These are phyloP conservation scores for Simmondsia chinensis DNA, from an alignment of 148 eudicot species.

Conservation along the genomic window DNA sequence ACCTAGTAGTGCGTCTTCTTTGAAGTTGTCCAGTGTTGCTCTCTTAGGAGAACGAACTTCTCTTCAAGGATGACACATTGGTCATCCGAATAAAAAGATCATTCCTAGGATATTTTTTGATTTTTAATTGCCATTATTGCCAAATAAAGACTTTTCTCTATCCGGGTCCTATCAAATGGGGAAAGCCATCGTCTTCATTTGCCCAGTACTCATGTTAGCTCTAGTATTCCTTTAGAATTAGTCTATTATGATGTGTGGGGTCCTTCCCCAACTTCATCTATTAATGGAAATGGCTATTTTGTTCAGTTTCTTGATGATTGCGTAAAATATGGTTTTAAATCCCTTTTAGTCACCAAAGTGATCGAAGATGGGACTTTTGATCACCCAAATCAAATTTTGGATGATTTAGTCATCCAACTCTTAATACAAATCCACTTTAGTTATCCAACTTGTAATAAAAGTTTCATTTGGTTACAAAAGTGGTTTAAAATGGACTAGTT, in stretches of 20 bases:
- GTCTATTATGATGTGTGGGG: too few relatives aligned
- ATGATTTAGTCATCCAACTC: too few relatives aligned
- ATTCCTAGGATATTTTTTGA: not conserved
- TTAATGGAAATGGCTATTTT: not conserved
- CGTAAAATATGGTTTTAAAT: too few relatives aligned
- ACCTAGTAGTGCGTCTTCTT: not conserved
- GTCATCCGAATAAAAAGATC: too few relatives aligned
- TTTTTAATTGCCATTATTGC: not conserved
- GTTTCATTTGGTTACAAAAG: too few relatives aligned
- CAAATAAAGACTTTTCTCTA: not conserved
- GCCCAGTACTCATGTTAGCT: not conserved
- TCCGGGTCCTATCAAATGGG: not conserved
- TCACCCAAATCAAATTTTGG: too few relatives aligned
- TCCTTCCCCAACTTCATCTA: not conserved
- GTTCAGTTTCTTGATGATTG: not conserved
- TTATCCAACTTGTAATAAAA: too few relatives aligned
- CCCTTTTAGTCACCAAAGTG: too few relatives aligned
- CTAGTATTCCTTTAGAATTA: not conserved
- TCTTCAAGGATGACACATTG: not conserved
- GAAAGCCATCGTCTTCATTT: conserved; percentile 1
- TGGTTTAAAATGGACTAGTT: too few relatives aligned
- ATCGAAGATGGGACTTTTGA: too few relatives aligned
- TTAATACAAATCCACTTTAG: too few relatives aligned
- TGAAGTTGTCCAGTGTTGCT: too few relatives aligned
- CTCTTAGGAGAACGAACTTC: not conserved